Percentiles rank a stretch among this genome's conserved stretches.
Conservation (phyloP, 2,329 filamentous ascomycete genomes). For the Aspergillus ibericus region DNA sequence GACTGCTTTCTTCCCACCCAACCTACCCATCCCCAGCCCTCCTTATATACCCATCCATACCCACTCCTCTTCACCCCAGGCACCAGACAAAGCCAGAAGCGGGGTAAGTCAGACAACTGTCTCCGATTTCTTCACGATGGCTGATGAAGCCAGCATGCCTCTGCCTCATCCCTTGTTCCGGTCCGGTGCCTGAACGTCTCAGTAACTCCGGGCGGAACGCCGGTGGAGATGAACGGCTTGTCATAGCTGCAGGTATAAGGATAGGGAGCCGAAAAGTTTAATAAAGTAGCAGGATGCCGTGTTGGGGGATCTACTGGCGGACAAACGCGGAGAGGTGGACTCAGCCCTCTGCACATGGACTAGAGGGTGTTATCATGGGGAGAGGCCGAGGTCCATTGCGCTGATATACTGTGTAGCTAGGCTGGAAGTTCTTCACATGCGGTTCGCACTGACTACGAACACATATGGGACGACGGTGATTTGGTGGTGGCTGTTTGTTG, state of each 20-base stretch:
- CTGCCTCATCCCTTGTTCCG: not conserved
- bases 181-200: not conserved
- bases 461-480: no score
- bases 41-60: not conserved
- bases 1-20: not conserved
- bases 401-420: no score
- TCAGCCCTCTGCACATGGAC: not conserved
- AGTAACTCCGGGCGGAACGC: not conserved
- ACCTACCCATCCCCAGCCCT: not conserved
- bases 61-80: not conserved
- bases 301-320: not conserved
- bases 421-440: no score
- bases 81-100: not conserved
- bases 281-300: not conserved
- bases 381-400: not conserved
- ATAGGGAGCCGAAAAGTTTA: not conserved
- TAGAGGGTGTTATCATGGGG: not conserved
- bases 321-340: not conserved
- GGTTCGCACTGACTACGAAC: no score
- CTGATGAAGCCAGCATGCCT: not conserved
- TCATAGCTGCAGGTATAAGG: not conserved
- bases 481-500: no score
- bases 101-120: not conserved
- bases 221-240: not conserved
- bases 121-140: not conserved